Evolutionary conservation across 2,329 filamentous ascomycete species (phyloP).

Genomic region (Achaetomium macrosporum): DNA sequence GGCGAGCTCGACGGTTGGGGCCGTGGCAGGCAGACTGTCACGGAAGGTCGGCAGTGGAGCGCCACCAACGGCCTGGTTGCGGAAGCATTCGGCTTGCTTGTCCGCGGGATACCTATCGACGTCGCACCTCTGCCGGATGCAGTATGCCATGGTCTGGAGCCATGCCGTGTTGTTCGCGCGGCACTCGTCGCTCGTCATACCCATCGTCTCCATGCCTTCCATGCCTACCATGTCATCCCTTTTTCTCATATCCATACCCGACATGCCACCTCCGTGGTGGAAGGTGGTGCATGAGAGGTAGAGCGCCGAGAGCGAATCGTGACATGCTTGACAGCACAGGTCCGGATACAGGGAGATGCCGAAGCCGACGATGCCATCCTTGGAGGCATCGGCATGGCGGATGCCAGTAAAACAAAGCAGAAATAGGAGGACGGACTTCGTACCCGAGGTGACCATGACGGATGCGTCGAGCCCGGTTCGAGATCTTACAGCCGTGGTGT

Average conservation of each 20-base stretch:
- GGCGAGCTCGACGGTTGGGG: not conserved
- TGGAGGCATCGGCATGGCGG: not conserved
- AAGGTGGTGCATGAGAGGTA: not conserved
- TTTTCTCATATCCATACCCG: not conserved
- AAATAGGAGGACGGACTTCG: not conserved
- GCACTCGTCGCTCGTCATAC: not conserved
- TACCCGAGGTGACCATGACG: not conserved
- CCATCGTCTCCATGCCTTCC: not conserved
- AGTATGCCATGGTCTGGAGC: not conserved
- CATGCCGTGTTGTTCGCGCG: not conserved
- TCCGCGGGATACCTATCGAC: not conserved
- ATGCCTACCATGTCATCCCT: not conserved
- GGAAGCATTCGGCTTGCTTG: slow-evolving; percentile 1
- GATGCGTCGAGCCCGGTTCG: not conserved
- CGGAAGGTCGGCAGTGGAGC: not conserved
- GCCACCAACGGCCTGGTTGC: not conserved
- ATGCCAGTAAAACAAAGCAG: not conserved
- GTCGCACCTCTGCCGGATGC: not conserved
- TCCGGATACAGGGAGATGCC: not conserved
- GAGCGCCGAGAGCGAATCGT: not conserved
- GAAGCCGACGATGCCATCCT: slow-evolving; percentile 1
- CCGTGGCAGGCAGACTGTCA: not conserved
- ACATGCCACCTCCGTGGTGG: not conserved
- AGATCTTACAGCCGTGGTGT: not conserved
- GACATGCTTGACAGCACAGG: not conserved